Evolutionary conservation across 768 basidiomycete species (phyloP), one percentile per base, ranked within the genome.

Genomic region (Cystofilobasidium macerans): DNA sequence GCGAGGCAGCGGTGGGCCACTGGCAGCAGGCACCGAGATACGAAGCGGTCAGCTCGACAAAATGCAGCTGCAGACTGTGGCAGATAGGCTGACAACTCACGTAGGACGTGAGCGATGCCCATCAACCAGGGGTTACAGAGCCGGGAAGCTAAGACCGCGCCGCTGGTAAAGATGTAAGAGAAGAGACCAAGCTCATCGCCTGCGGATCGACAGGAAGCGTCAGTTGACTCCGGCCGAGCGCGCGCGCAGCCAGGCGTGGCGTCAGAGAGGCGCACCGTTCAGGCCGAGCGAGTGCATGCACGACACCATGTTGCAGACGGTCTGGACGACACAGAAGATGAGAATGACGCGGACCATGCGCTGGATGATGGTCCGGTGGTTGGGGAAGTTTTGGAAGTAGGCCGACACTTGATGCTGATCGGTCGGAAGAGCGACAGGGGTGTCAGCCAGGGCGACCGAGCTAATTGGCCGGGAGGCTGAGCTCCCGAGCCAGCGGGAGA

Each of bases 311-410:
- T 28, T 16, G 51, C 5, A 3, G 51, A 54, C 6, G 12, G 51
- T 54, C 51, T 54, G 51, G 51, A 8, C n/a, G 51, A 54, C 51
- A 20, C 28, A 30, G 28, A 28, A 13, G 6, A 22, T 30, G 14
- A 54, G 16, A 18, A 54, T 54, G 51, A 54, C 28, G 12, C 30
- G 51, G 51, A 54, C 51, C 51, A 54, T 54, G 51, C 51, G 51
- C 51, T 54, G 51, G 51, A 54, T 54, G 51, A 54, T 20, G 3
- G 51, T 32, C 51, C 51, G 51, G 51, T 54, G 51, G 51, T 54
- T 32, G 14, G 51, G 51, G 18, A 54, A 54, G 51, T 54, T 54
- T 16, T 28, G 28, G 18, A 54, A 54, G 51, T 54, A 54, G 28
- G 51, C 51, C 51, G 30, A 32, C 30, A 18, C 20, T 32, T 54